phyloP scores from a whole-genome alignment of 2,329 filamentous ascomycete genomes.

The Madurella mycetomatis region DNA sequence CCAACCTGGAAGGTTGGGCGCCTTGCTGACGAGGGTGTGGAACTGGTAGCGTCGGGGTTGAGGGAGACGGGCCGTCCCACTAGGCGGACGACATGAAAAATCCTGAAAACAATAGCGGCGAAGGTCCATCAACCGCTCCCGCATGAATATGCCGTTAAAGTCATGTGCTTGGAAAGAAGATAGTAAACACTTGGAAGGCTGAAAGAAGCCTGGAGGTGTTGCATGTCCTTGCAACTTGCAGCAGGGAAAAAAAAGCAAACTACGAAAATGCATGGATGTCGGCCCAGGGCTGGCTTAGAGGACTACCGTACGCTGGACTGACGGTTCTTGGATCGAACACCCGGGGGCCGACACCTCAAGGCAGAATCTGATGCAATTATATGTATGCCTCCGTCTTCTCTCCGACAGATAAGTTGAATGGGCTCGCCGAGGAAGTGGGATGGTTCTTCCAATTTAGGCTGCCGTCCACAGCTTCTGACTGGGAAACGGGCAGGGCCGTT shows the following conservation, averaged over 20 bases:
- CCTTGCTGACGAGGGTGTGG: not conserved
- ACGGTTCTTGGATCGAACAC: too few species aligned
- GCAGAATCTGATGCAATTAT: too few species aligned
- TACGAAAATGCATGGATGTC: not conserved
- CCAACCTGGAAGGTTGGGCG: not conserved
- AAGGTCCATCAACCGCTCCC: not conserved
- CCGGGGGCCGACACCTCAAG: too few species aligned
- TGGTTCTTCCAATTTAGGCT: not conserved
- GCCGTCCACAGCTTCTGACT: not conserved
- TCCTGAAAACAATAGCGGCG: not conserved
- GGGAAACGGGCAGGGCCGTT: conserved; percentile 5
- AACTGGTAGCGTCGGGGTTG: not conserved
- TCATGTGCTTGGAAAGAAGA: not conserved
- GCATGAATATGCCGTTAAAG: not conserved
- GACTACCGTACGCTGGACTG: too few species aligned
- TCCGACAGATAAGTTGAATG: too few species aligned
- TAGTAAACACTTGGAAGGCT: not conserved
- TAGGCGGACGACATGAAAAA: not conserved
- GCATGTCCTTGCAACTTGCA: not conserved
- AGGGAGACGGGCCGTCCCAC: not conserved
- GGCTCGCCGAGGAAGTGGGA: too few species aligned
- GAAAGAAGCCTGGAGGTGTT: too few species aligned
- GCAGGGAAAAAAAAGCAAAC: not conserved
- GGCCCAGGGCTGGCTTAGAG: not conserved
- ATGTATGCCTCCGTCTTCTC: too few species aligned